A percentile compares a stretch with the other conserved stretches of the same genome.
Evolutionary conservation across 1,284 basidiomycete species (phyloP).

Genomic region (Albatrellus sp.): DNA sequence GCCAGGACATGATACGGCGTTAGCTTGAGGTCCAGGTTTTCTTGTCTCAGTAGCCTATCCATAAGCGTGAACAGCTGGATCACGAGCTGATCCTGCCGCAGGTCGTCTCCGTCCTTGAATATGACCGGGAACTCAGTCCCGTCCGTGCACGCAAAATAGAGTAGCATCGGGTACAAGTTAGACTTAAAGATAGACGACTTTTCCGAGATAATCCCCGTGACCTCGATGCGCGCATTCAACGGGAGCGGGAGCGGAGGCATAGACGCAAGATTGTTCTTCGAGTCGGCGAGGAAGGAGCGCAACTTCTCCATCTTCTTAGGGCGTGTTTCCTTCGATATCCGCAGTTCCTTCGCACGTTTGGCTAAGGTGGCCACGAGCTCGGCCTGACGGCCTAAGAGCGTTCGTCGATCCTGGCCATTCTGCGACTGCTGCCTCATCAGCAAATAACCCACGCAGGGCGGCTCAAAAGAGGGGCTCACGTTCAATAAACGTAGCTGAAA

Average conservation of each 20-base stretch:
- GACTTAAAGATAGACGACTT: slow-evolving; percentile 97
- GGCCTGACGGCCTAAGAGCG: slow-evolving; percentile 75
- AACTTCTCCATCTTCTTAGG: slow-evolving; percentile 98
- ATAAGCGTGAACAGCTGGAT: slow-evolving; percentile 96
- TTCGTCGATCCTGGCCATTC: slow-evolving; percentile 66
- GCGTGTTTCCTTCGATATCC: slow-evolving; percentile 83
- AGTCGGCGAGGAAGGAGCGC: slow-evolving; percentile 70
- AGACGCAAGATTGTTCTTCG: slow-evolving; percentile 68
- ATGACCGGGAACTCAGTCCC: slow-evolving; percentile 84
- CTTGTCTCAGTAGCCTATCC: slow-evolving; percentile 88
- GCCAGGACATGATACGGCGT: slow-evolving; percentile 92
- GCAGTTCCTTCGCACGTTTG: slow-evolving; percentile 75
- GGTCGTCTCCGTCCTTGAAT: slow-evolving; percentile 98
- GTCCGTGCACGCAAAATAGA: slow-evolving; percentile 79
- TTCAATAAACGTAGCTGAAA: slow-evolving; percentile 82
- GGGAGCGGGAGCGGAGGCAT: slow-evolving; percentile 80
- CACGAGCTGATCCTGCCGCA: slow-evolving; percentile 95
- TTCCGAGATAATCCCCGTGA: slow-evolving; percentile 81
- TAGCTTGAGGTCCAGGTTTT: slow-evolving; percentile 89
- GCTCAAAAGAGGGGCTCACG: slow-evolving; percentile 29
- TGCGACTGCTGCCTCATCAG: slow-evolving; percentile 34
- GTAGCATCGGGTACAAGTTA: slow-evolving; percentile 83
- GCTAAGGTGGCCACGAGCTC: slow-evolving; percentile 79
- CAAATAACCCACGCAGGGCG: slow-evolving; percentile 6
- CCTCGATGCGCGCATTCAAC: slow-evolving; percentile 72